Percentiles rank a stretch among this genome's conserved stretches.
These are phyloP conservation scores for Neurospora pannonica DNA, from an alignment of 495 filamentous ascomycete genomes.

Conservation along the genomic window DNA sequence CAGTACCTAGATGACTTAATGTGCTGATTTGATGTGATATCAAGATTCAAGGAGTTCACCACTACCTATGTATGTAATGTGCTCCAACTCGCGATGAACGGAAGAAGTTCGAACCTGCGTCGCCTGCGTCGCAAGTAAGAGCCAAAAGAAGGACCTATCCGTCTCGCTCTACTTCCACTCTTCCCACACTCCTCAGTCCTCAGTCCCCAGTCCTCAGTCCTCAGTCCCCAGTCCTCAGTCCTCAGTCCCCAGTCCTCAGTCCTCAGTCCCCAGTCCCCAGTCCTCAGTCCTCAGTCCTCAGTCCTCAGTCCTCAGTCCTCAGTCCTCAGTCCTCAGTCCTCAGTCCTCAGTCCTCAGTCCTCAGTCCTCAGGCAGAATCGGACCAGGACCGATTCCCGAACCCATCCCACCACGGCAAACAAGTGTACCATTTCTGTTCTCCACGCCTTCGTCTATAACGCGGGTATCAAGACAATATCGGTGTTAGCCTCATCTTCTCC, in stretches of 20 bases:
- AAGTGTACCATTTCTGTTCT: conserved; percentile 15
- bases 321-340: not conserved
- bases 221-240: not conserved
- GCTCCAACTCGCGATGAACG: not conserved
- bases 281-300: not conserved
- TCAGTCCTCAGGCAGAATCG: not conserved
- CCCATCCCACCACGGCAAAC: conserved; percentile 6
- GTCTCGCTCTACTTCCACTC: not conserved
- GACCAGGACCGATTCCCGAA: not conserved
- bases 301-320: not conserved
- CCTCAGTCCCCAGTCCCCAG: not conserved
- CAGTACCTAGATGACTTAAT: no score
- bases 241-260: not conserved
- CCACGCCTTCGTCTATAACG: conserved; percentile 15
- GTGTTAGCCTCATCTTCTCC: not conserved
- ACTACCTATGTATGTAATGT: not conserved
- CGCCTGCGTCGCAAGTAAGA: no score
- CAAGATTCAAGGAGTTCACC: not conserved
- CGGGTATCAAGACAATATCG: not conserved
- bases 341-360: not conserved
- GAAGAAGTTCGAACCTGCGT: no score
- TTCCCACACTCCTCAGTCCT: not conserved
- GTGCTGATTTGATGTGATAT: not conserved
- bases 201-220: not conserved
- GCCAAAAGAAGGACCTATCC: not conserved